phyloP scores from a whole-genome alignment of 2,329 filamentous ascomycete genomes.

The Ceratocystis destructans region DNA sequence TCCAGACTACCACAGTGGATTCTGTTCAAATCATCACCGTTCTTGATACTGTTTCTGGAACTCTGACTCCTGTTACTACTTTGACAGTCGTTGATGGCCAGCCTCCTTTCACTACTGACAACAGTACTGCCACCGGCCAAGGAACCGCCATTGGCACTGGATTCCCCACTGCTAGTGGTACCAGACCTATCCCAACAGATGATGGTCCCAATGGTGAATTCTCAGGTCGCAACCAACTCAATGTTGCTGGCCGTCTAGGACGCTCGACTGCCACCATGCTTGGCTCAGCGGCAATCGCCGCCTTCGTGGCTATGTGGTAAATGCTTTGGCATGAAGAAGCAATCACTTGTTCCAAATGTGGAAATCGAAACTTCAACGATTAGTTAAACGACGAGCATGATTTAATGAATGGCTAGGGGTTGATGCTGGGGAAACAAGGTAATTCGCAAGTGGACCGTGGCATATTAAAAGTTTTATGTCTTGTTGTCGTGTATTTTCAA shows the following conservation, averaged over 20 bases:
- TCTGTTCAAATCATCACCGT: conserved; percentile 14
- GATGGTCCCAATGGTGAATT: neutral
- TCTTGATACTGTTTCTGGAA: conserved; percentile 12
- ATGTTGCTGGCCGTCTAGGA: neutral
- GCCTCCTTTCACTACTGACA: conserved; percentile 14
- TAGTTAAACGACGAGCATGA: conserved; percentile 3
- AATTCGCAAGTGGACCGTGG: neutral
- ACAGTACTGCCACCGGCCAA: conserved; percentile 8
- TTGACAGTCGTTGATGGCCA: conserved; percentile 16
- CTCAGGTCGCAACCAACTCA: conserved; percentile 8
- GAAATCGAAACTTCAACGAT: neutral
- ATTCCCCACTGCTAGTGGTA: neutral
- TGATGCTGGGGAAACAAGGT: conserved; percentile 1
- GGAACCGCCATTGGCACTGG: conserved; percentile 6
- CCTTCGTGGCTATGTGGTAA: conserved; percentile 3
- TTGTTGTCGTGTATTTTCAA: conserved; percentile 11
- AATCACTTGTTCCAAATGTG: neutral
- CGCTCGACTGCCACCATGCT: neutral
- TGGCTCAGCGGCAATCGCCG: neutral
- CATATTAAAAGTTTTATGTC: conserved; percentile 9
- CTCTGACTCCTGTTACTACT: conserved; percentile 13
- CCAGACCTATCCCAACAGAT: neutral
- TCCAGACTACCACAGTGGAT: conserved; percentile 12
- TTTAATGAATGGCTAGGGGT: neutral
- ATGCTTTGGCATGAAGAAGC: neutral